Percentiles rank a stretch among this genome's conserved stretches.
Conservation (phyloP, 2,329 filamentous ascomycete species). For the Aphanocladium album region DNA sequence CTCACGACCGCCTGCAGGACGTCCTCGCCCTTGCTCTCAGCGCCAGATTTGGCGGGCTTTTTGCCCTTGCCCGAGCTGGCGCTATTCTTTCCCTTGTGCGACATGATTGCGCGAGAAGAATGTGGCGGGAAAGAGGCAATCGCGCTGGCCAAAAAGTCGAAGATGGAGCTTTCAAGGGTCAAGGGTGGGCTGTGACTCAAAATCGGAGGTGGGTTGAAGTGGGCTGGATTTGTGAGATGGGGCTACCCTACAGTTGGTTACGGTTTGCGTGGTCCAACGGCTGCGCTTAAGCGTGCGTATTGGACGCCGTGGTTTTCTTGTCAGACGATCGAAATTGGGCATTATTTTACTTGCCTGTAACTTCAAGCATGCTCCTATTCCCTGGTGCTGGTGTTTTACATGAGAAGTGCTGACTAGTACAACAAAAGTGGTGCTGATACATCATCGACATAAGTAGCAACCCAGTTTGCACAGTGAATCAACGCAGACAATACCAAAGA, state of each 20-base stretch:
- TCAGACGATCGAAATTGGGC: too few relatives aligned
- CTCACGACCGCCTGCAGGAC: constrained; percentile 53
- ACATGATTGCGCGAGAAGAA: constrained; percentile 28
- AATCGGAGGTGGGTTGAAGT: constrained; percentile 28
- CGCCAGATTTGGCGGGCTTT: constrained; percentile 45
- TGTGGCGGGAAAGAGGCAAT: constrained; percentile 15
- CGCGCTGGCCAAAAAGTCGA: constrained; percentile 13
- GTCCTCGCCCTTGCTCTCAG: constrained; percentile 54
- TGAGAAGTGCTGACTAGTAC: too few relatives aligned
- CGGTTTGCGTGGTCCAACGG: too few relatives aligned
- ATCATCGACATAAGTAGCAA: too few relatives aligned
- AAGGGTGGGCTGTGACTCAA: constrained; percentile 14
- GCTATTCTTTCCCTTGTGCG: constrained; percentile 39
- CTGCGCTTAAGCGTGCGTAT: too few relatives aligned
- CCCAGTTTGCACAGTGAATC: too few relatives aligned
- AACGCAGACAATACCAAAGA: too few relatives aligned
- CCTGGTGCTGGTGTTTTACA: too few relatives aligned
- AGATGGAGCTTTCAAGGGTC: constrained; percentile 13
- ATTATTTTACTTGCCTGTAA: too few relatives aligned
- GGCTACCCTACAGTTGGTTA: constrained; percentile 16
- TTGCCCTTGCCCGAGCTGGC: constrained; percentile 44
- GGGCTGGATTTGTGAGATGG: constrained; percentile 23
- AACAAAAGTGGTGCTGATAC: too few relatives aligned
- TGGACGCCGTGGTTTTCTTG: too few relatives aligned
- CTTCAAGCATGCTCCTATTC: too few relatives aligned